A percentile compares a stretch with the other conserved stretches of the same genome.
These are phyloP conservation scores for Leishmania tropica DNA, from an alignment of 208 protist genomes.

Conservation along the genomic window DNA sequence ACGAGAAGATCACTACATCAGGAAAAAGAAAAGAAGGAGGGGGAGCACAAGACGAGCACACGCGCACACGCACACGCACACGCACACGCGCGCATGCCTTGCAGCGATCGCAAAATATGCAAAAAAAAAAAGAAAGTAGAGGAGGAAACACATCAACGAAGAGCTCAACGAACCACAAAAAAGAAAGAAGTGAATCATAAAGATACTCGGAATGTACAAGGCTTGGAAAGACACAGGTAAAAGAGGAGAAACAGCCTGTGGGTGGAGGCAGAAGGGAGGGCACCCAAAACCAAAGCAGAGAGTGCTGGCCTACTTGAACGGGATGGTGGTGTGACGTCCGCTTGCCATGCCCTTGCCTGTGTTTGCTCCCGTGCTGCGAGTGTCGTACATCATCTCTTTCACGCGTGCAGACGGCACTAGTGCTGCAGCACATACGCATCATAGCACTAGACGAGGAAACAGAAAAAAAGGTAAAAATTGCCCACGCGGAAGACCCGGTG, in stretches of 20 bases:
- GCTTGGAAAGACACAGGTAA: background rate
- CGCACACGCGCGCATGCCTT: background rate
- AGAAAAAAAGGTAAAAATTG: background rate
- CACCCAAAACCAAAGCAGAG: background rate
- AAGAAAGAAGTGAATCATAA: background rate
- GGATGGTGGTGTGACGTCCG: background rate
- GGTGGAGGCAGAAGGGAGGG: background rate
- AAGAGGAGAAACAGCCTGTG: background rate
- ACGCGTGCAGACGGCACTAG: background rate
- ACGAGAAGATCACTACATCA: background rate
- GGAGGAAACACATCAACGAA: background rate
- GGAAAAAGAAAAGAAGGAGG: background rate
- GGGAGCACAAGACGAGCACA: background rate
- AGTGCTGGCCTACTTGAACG: background rate
- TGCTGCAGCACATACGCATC: background rate
- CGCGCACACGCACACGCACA: background rate
- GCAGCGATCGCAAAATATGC: background rate
- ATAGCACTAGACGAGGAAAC: background rate
- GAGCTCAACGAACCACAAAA: no score
- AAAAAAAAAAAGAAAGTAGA: background rate
- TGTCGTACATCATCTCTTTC: background rate
- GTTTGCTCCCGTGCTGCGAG: background rate
- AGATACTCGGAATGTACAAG: background rate
- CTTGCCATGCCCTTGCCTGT: background rate
- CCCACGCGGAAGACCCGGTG: background rate